Base-by-base conservation (phyloP, 2,329 filamentous ascomycete species). In the Trichoderma polysporum region DNA sequence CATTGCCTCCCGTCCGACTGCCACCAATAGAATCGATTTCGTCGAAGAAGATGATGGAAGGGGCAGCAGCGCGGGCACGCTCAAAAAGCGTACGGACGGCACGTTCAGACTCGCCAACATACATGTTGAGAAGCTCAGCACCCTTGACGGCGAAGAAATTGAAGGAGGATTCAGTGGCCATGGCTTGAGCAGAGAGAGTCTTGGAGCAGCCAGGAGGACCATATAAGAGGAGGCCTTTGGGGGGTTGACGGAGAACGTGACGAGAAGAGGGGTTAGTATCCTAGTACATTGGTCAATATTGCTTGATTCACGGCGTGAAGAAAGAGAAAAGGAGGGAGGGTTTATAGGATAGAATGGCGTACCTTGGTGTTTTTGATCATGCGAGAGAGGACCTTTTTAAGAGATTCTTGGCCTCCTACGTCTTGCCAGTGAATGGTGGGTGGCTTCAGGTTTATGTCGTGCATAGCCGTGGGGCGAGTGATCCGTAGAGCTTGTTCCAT, bases 81-180 rank as follows among this genome's bases (percentile, higher is more conserved):
- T 90, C 86, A 76, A 98, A 97, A 1, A 97, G 87, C 65, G 93
- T 91, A 41, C 94, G 88, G 49, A 97, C 86, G 8, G 91, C 90
- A 12, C 93, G 88, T 79, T 98, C 94, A 2, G 93, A 94, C 77
- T 98, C 94, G 69, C 94, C 94, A 19, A 98, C 94, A 78, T 97
- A 98, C 92, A 97, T 97, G 79, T 93, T 96, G 68, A 97, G 88
- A 13, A 97, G 86, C 78, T 97, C 94, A 39, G 93, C 93, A 29
- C 93, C 94, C 79, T 97, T 97, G 71, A 98, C 92, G 9, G 93
- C 91, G 75, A 97, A 90, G 82, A 97, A 97, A 77, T 97, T 97
- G 79, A 96, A 90, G 4, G 91, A 91, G 33, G 92, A 92, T 77
- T 96, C 93, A 7, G 93, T 97, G 17, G 94, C 94, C 72, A 97